Base-by-base conservation (phyloP, 2,329 filamentous ascomycete species). In the Penicillium sp. region DNA sequence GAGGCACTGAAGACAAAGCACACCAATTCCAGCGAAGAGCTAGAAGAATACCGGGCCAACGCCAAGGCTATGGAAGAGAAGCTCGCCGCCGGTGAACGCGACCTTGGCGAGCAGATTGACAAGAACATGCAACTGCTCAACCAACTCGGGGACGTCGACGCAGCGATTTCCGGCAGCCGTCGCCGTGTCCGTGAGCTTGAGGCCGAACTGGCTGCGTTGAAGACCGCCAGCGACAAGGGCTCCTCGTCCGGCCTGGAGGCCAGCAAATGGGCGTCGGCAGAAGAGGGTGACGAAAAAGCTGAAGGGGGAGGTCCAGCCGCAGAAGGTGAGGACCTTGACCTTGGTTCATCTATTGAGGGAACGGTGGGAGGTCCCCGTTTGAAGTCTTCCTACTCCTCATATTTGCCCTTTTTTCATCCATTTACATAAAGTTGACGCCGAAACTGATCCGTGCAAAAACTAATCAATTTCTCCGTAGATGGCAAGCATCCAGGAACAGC, bases 321-420 rank as follows among this genome's bases (percentile, higher is more conserved):
- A 63, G 70, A 73, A 73, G 69, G 69, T 71, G 72, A 74, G 72
- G 69, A 71, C 64, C 70, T 73, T 65, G 69, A 71, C 64, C 70
- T 72, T 65, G 71, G 71, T 64, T 68, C 70, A 70, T 72, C 69
- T 60, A 73, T 74, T 63, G 67, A 72, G 68, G 71, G 72, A 72
- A 74, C 70, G 71, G 71, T 74, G 71, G 71, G 71, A 66, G 55
- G 63, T 63, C 70, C 71, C 67, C 68, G 64, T 69, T 67, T 69
- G 54, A 61, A 63, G 42, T 59, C 61, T 52, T 61, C 62, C 46
- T 60, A 55, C 52, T 62, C 57, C 53, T 65, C 60, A 55, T 55
- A 61, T 52, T 56, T 68, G 50, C 63, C 61, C 50, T 47, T 56
- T 56, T 66, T 63, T 53, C 60, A 63, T 55, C 61, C 60, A 47